Base-by-base conservation (phyloP, 2,329 filamentous ascomycete species). In the Volutella citrinella region DNA sequence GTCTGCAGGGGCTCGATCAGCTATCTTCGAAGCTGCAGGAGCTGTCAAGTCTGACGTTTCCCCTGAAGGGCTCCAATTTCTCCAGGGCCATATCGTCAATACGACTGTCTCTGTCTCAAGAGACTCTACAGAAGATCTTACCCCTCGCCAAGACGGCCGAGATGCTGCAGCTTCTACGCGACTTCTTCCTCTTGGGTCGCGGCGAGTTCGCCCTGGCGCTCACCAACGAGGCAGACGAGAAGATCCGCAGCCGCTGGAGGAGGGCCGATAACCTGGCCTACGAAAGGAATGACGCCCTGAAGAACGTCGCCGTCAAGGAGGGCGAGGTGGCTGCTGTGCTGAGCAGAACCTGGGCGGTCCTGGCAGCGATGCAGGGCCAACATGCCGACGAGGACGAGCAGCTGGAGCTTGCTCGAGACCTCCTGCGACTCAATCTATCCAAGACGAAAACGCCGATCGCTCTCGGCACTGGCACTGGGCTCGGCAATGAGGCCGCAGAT, bases 121-220 rank as follows among this genome's bases (percentile, higher is more conserved):
- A 88, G 20, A 84, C 85, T 0, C 68, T 97, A 4, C 88, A 91
- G 32, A 83, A 85, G 51, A 70, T 97, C 0, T 63, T 98, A 5
- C 93, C 93, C 0, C 66, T 89, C 6, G 72, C 77, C 10, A 84
- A 79, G 49, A 88, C 95, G 5, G 67, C 87, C 6, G 83, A 93
- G 45, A 79, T 86, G 30, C 68, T 97, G 11, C 78, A 80, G 18
- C 70, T 96, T 8, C 70, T 96, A 2, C 77, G 90, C 29, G 82
- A 93, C 36, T 96, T 95, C 62, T 87, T 96, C 48, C 73, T 98
- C 4, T 72, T 98, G 1, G 84, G 85, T 2, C 78, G 87, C 20
- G 91, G 91, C 32, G 93, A 97, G 58, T 98, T 98, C 58, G 88
- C 90, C 14, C 81, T 93, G 63, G 83, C 85, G 1, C 64, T 98